phyloP scores from a whole-genome alignment of 192 early-diverging fungal species.

The Entomortierella lignicola region DNA sequence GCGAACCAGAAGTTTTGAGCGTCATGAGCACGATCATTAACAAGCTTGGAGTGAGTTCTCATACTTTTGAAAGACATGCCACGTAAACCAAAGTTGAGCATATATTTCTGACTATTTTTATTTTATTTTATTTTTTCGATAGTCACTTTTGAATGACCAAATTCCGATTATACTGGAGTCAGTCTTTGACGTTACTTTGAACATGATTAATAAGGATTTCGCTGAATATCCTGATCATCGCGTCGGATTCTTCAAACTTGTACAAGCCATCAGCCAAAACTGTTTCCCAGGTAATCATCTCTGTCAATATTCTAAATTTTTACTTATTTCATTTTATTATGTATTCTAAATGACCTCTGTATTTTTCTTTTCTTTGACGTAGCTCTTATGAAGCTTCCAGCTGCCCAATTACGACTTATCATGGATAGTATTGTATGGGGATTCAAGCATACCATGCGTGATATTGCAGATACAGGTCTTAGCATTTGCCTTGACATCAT shows the following conservation, averaged over 20 bases:
- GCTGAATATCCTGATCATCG: slow-evolving; percentile 97
- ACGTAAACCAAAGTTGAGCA: neutral
- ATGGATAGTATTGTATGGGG: slow-evolving; percentile 97
- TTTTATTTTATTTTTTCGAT: neutral
- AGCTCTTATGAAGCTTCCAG: slow-evolving; percentile 84
- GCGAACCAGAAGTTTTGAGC: slow-evolving; percentile 96
- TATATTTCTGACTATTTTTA: neutral
- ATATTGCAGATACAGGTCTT: slow-evolving; percentile 93
- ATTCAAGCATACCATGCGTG: slow-evolving; percentile 98
- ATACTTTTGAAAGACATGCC: neutral
- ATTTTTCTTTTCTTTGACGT: no score
- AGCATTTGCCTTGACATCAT: slow-evolving; percentile 88
- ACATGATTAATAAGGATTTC: slow-evolving; percentile 99
- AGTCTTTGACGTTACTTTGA: slow-evolving; percentile 95
- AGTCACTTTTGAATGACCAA: slow-evolving; percentile 82
- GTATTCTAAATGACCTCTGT: slow-evolving; percentile 1
- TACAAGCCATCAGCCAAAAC: slow-evolving; percentile 88
- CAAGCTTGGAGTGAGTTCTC: slow-evolving; percentile 71
- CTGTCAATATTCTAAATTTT: neutral
- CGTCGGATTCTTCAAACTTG: slow-evolving; percentile 90
- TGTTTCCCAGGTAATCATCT: slow-evolving; percentile 85
- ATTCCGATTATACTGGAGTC: slow-evolving; percentile 89
- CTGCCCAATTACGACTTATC: slow-evolving; percentile 90
- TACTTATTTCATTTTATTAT: slow-evolving; percentile 1
- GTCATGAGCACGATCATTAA: slow-evolving; percentile 89